phyloP scores from a whole-genome alignment of 208 protist species.

The Crithidia expoeki region DNA sequence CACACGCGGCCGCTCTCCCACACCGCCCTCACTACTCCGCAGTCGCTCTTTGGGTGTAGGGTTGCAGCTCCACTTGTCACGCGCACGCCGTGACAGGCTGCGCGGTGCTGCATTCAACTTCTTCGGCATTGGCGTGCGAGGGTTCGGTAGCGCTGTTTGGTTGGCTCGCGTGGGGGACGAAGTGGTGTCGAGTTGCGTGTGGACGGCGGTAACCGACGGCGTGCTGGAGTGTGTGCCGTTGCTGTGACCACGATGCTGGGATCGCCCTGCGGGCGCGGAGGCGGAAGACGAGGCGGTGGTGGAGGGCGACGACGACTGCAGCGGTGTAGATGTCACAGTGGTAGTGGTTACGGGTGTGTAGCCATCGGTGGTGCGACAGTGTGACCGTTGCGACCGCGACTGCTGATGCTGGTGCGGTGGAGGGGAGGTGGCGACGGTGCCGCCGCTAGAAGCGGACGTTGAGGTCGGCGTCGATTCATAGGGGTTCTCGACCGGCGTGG shows the following conservation, averaged over 20 bases:
- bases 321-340: neutral
- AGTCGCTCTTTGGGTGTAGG: constrained; percentile 1
- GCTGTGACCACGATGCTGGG: neutral
- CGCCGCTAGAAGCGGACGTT: neutral
- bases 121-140: neutral
- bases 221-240: neutral
- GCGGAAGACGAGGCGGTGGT: neutral
- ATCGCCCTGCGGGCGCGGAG: neutral
- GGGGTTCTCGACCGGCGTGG: constrained; percentile 10
- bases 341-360: neutral
- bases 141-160: neutral
- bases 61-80: constrained; percentile 4
- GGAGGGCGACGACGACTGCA: neutral
- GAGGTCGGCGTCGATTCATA: constrained; percentile 8
- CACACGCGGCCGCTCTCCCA: neutral
- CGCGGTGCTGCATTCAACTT: neutral
- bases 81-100: constrained; percentile 10
- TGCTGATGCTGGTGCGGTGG: neutral
- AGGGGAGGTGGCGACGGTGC: neutral
- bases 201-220: neutral
- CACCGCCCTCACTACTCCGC: neutral
- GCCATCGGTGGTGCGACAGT: neutral
- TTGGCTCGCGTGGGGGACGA: neutral
- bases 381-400: too few relatives aligned
- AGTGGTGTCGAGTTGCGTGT: neutral